Evolutionary conservation across 768 basidiomycete species (phyloP).

Genomic region (Suillus discolor): DNA sequence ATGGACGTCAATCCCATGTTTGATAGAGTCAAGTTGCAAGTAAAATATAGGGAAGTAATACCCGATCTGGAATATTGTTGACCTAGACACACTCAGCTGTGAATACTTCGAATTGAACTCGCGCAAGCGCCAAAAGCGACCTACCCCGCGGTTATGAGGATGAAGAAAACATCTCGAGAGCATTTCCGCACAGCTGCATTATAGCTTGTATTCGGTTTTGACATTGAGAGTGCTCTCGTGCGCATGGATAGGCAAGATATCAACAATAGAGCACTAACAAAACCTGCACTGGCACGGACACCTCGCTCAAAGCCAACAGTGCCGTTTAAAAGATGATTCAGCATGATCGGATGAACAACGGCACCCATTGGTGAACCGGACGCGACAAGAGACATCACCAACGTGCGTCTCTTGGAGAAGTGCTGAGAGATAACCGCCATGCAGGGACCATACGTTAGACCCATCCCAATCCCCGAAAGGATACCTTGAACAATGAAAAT

Average conservation of each 20-base stretch:
- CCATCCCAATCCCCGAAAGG: slow-evolving; percentile 42
- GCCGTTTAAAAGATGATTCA: slow-evolving; percentile 49
- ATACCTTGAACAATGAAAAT: slow-evolving; percentile 49
- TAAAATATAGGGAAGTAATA: slow-evolving; percentile 58
- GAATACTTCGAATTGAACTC: background rate
- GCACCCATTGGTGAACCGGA: slow-evolving; percentile 58
- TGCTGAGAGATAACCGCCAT: slow-evolving; percentile 46
- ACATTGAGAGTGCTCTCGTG: slow-evolving; percentile 32
- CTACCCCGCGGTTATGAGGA: slow-evolving; percentile 29
- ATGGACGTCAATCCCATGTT: slow-evolving; percentile 44
- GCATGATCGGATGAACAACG: slow-evolving; percentile 60
- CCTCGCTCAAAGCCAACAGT: slow-evolving; percentile 47
- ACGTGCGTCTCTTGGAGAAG: slow-evolving; percentile 42
- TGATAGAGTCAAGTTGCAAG: slow-evolving; percentile 57
- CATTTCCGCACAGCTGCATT: slow-evolving; percentile 26
- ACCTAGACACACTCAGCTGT: slow-evolving; percentile 16
- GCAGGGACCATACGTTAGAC: slow-evolving; percentile 47
- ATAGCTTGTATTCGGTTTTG: slow-evolving; percentile 10
- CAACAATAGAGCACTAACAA: slow-evolving; percentile 39
- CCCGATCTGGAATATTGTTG: slow-evolving; percentile 35
- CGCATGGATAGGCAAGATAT: slow-evolving; percentile 42
- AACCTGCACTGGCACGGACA: slow-evolving; percentile 40
- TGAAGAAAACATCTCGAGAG: slow-evolving; percentile 24
- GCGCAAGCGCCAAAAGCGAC: background rate
- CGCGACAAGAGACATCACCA: slow-evolving; percentile 47